Percentiles rank a stretch among this genome's conserved stretches.
These are phyloP conservation scores for Trichoderma brevicompactum DNA, from an alignment of 2,329 filamentous ascomycete species.

Conservation along the genomic window DNA sequence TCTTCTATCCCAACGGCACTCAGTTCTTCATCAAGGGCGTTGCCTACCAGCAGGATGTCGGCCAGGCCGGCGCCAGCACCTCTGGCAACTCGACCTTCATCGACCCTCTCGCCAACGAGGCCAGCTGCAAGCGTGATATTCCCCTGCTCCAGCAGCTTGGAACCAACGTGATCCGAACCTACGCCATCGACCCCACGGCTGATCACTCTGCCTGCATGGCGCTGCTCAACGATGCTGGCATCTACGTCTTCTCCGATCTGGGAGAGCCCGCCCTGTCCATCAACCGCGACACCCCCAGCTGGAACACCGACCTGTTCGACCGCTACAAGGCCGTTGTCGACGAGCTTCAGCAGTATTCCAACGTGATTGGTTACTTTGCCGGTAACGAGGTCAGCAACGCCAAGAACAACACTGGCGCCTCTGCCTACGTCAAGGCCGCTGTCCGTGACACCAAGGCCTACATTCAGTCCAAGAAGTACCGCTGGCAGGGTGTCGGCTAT, in stretches of 20 bases:
- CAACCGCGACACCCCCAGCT: slow-evolving; percentile 76
- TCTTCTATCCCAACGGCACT: slow-evolving; percentile 80
- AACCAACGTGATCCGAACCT: slow-evolving; percentile 94
- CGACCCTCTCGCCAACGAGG: slow-evolving; percentile 78
- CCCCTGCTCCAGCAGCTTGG: slow-evolving; percentile 76
- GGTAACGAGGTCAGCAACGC: slow-evolving; percentile 97
- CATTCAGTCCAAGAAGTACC: slow-evolving; percentile 79
- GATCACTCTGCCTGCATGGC: slow-evolving; percentile 87
- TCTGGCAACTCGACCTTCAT: slow-evolving; percentile 62
- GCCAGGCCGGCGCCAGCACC: slow-evolving; percentile 56
- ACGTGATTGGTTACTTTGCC: slow-evolving; percentile 96
- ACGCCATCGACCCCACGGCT: slow-evolving; percentile 80
- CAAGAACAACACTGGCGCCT: slow-evolving; percentile 84
- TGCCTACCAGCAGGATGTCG: slow-evolving; percentile 87
- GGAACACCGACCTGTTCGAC: slow-evolving; percentile 76
- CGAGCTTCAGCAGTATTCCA: slow-evolving; percentile 78
- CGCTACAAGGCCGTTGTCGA: slow-evolving; percentile 88
- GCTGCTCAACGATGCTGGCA: slow-evolving; percentile 78
- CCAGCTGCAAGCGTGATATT: slow-evolving; percentile 80
- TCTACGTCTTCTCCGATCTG: slow-evolving; percentile 94
- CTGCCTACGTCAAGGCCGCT: slow-evolving; percentile 95
- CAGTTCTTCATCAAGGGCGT: slow-evolving; percentile 85
- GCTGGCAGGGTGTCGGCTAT: slow-evolving; percentile 87
- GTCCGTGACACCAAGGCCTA: slow-evolving; percentile 95
- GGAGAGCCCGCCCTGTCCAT: slow-evolving; percentile 82